Percentiles rank a stretch among this genome's conserved stretches.
These are phyloP conservation scores for Penicillium simplicissimum DNA, from an alignment of 495 filamentous ascomycete genomes.

Conservation along the genomic window DNA sequence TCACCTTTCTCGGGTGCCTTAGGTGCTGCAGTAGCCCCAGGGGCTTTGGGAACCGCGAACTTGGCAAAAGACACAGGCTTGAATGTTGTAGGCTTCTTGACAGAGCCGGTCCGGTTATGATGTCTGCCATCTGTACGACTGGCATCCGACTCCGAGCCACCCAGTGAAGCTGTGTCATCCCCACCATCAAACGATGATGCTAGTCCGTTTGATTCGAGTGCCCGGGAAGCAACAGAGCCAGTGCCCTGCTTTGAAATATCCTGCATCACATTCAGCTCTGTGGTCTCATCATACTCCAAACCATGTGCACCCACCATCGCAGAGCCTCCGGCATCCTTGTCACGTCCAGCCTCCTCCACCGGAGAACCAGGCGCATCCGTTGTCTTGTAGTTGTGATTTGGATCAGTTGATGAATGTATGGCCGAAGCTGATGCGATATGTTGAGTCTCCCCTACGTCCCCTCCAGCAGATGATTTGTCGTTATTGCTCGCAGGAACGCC, in stretches of 20 bases:
- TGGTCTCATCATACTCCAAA: background rate
- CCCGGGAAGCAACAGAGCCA: conserved; percentile 41
- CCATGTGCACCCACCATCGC: conserved; percentile 33
- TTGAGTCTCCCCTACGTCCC: conserved; percentile 54
- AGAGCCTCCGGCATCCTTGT: conserved; percentile 32
- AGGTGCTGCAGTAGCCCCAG: conserved; percentile 53
- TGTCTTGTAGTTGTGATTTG: conserved; percentile 28
- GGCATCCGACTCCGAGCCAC: conserved; percentile 51
- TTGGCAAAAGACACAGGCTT: conserved; percentile 96
- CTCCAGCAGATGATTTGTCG: conserved; percentile 55
- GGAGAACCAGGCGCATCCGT: conserved; percentile 16
- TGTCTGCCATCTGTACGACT: conserved; percentile 57
- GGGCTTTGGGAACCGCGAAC: conserved; percentile 52
- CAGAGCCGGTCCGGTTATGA: conserved; percentile 66
- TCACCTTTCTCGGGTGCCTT: conserved; percentile 61
- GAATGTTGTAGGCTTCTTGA: conserved; percentile 86
- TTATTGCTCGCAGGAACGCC: conserved; percentile 68
- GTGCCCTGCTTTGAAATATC: conserved; percentile 37
- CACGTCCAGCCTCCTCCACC: conserved; percentile 29
- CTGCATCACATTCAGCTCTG: conserved; percentile 32
- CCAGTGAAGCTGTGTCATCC: conserved; percentile 48
- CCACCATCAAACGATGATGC: conserved; percentile 45
- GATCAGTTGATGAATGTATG: conserved; percentile 31
- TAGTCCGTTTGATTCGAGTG: conserved; percentile 48
- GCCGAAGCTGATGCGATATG: conserved; percentile 38